These are phyloP conservation scores for Lecanicillium sp. DNA, from an alignment of 2,329 filamentous ascomycete genomes.

Conservation along the genomic window DNA sequence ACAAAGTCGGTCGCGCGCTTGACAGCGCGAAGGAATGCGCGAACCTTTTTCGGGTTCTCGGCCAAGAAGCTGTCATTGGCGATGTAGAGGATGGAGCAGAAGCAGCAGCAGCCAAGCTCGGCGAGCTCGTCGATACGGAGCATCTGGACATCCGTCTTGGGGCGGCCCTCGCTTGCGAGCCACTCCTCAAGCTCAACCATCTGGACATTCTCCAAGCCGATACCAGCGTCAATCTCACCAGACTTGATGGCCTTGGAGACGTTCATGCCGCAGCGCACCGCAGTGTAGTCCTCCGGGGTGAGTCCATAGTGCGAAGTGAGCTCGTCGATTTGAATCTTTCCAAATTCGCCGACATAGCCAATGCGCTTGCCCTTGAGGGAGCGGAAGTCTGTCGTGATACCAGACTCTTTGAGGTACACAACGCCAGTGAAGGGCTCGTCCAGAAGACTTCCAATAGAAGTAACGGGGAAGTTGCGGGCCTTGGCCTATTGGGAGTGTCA, in stretches of 20 bases:
- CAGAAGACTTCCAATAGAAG: slow-evolving; percentile 65
- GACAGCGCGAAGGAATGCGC: slow-evolving; percentile 61
- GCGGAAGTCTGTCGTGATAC: slow-evolving; percentile 67
- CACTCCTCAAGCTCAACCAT: slow-evolving; percentile 77
- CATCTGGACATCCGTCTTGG: slow-evolving; percentile 65
- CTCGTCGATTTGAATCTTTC: slow-evolving; percentile 79
- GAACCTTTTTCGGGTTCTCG: slow-evolving; percentile 57
- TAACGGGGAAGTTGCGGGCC: slow-evolving; percentile 64
- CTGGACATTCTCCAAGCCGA: slow-evolving; percentile 73
- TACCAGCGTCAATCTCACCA: slow-evolving; percentile 64
- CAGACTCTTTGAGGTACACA: slow-evolving; percentile 65
- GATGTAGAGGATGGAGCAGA: slow-evolving; percentile 75
- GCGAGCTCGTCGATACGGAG: slow-evolving; percentile 74
- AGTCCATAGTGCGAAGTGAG: slow-evolving; percentile 72
- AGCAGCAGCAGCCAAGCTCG: slow-evolving; percentile 75
- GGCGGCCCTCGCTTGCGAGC: slow-evolving; percentile 54
- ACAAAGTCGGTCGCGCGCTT: slow-evolving; percentile 70
- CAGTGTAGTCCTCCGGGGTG: slow-evolving; percentile 63
- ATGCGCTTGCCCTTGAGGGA: slow-evolving; percentile 69
- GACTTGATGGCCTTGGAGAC: slow-evolving; percentile 68
- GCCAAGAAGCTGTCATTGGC: slow-evolving; percentile 63
- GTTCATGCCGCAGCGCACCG: slow-evolving; percentile 74
- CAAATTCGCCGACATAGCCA: slow-evolving; percentile 73
- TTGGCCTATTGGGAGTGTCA: slow-evolving; percentile 45
- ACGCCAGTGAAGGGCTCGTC: slow-evolving; percentile 76